phyloP scores from a whole-genome alignment of 1,139 yeast species.

The Yamadazyma epiphylla region DNA sequence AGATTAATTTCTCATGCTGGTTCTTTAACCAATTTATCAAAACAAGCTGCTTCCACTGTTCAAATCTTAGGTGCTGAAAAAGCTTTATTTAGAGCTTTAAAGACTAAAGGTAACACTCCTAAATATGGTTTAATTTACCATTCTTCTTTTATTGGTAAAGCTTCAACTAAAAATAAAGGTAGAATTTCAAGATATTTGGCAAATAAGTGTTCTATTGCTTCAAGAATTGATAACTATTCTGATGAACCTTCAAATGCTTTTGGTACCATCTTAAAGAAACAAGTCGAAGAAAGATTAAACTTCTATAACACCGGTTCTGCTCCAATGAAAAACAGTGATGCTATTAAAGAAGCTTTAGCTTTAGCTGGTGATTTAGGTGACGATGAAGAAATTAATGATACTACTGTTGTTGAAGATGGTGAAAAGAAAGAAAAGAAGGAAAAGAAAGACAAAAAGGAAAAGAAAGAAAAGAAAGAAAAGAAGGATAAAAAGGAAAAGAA shows the following conservation, averaged over 20 bases:
- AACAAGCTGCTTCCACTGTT: constrained; percentile 98
- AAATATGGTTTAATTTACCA: constrained; percentile 97
- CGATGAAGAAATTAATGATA: constrained; percentile 16
- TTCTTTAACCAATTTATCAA: constrained; percentile 87
- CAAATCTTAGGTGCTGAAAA: constrained; percentile 99
- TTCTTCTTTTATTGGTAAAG: constrained; percentile 96
- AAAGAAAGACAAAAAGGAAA: constrained; percentile 54
- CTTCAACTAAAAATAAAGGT: constrained; percentile 97
- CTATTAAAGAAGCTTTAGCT: constrained; percentile 86
- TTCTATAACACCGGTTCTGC: constrained; percentile 96
- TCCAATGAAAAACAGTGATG: constrained; percentile 94
- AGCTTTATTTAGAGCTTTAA: constrained; percentile 96
- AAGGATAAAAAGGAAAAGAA: constrained; percentile 55
- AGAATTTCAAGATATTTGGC: constrained; percentile 98
- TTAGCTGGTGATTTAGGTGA: constrained; percentile 48
- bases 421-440: constrained; percentile 47
- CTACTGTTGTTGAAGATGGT: constrained; percentile 22
- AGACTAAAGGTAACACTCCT: constrained; percentile 98
- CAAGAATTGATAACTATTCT: constrained; percentile 94
- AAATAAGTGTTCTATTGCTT: constrained; percentile 97
- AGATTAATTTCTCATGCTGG: constrained; percentile 98
- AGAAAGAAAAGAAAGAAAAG: constrained; percentile 52
- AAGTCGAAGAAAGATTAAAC: constrained; percentile 95
- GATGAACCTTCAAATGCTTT: constrained; percentile 83
- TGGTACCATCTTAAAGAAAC: constrained; percentile 88